These are phyloP conservation scores for Didymella pinodella DNA, from an alignment of 2,329 filamentous ascomycete genomes.

Conservation along the genomic window DNA sequence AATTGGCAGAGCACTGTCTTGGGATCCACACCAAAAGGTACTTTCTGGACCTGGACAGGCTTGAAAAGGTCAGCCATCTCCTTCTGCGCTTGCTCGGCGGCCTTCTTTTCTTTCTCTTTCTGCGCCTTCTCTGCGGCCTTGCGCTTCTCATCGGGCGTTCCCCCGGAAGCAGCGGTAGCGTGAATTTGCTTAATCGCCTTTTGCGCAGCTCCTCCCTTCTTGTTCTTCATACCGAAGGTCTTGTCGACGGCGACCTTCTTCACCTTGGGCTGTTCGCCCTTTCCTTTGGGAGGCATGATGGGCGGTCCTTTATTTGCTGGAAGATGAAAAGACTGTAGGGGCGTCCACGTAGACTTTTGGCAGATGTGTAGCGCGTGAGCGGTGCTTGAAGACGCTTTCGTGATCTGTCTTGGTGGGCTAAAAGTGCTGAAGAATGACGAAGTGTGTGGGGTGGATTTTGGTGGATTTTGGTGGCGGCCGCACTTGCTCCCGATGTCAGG, in stretches of 20 bases:
- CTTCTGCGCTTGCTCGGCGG: conserved; percentile 81
- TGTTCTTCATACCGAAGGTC: conserved; percentile 99
- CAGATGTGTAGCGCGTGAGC: conserved; percentile 11
- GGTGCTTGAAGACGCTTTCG: conserved; percentile 28
- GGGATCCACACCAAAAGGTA: conserved; percentile 95
- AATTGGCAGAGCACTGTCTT: conserved; percentile 98
- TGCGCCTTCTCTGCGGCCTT: conserved; percentile 71
- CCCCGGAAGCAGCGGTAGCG: conserved; percentile 68
- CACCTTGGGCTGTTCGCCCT: conserved; percentile 56
- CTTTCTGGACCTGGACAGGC: conserved; percentile 95
- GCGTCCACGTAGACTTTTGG: conserved; percentile 15
- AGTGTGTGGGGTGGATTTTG: conserved; percentile 37
- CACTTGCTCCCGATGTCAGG: conserved; percentile 7
- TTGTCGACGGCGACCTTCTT: conserved; percentile 84
- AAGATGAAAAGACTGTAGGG: conserved; percentile 19
- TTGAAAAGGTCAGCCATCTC: conserved; percentile 86
- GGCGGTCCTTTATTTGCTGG: conserved; percentile 5
- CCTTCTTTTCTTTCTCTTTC: conserved; percentile 87
- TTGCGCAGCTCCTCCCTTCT: conserved; percentile 91
- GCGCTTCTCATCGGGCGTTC: conserved; percentile 86
- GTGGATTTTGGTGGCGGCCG: conserved; percentile 33
- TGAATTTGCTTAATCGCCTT: conserved; percentile 85
- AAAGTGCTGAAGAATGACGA: conserved; percentile 49
- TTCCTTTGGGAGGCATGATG: conserved; percentile 76
- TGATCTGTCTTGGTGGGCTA: conserved; percentile 31